phyloP scores from a whole-genome alignment of 2,329 filamentous ascomycete genomes.

The Hyphodiscus sp. region DNA sequence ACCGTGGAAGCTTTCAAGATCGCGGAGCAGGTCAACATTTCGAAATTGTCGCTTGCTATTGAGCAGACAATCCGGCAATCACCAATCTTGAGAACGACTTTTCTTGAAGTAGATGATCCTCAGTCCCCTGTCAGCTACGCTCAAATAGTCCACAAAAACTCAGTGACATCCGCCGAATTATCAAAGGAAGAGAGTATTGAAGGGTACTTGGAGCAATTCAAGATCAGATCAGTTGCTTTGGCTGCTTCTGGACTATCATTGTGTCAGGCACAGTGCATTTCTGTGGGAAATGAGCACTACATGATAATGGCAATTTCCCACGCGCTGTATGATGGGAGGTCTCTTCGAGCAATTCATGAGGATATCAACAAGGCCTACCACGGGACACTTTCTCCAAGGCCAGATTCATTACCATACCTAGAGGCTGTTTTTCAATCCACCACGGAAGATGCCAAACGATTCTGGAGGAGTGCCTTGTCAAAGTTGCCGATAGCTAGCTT shows the following conservation, averaged over 20 bases:
- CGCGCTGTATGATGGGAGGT: slow-evolving; percentile 86
- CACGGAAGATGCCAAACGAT: slow-evolving; percentile 44
- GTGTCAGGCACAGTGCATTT: slow-evolving; percentile 43
- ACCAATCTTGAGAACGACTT: slow-evolving; percentile 70
- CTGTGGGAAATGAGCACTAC: slow-evolving; percentile 32
- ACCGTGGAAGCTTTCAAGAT: slow-evolving; percentile 75
- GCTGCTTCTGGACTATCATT: slow-evolving; percentile 36
- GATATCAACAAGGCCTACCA: slow-evolving; percentile 63
- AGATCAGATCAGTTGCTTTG: slow-evolving; percentile 31
- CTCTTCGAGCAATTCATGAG: slow-evolving; percentile 65
- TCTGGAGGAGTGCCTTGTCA: slow-evolving; percentile 67
- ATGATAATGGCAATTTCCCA: slow-evolving; percentile 70
- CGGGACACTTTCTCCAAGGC: slow-evolving; percentile 35
- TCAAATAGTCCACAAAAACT: slow-evolving; percentile 41
- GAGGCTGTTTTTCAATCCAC: slow-evolving; percentile 34
- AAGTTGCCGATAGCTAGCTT: slow-evolving; percentile 36
- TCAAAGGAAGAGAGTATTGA: slow-evolving; percentile 8
- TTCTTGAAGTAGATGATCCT: slow-evolving; percentile 59
- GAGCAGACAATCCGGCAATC: slow-evolving; percentile 48
- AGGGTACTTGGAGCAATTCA: slow-evolving; percentile 36
- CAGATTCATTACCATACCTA: slow-evolving; percentile 48
- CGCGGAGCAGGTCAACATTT: slow-evolving; percentile 44
- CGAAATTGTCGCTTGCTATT: slow-evolving; percentile 56
- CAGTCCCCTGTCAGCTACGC: slow-evolving; percentile 48
- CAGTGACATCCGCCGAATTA: not conserved